Base-by-base conservation (phyloP, 2,329 filamentous ascomycete genomes). In the Calonectria fujianensis region DNA sequence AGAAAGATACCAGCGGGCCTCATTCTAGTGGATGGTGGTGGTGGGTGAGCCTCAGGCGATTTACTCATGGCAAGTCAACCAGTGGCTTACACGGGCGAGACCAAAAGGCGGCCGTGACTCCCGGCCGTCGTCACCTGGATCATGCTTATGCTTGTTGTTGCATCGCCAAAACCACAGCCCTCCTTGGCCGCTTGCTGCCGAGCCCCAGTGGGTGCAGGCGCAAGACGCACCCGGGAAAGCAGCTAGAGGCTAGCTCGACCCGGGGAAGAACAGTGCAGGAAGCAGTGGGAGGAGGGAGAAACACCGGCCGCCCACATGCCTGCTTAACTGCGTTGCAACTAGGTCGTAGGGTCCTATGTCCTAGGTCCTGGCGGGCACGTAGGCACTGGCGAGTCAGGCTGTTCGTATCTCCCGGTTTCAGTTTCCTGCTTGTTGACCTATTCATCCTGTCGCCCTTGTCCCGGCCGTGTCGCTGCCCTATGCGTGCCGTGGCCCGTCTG, bases 161-260 rank as follows among this genome's bases (percentile, higher is more conserved):
- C 61, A 20, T 39, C 50, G n/a, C 32, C 48, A 41, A 39, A 39
- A 10, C 50, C 65, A 68, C 50, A 68, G 65, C 65, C 65, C 11
- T 50, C 50, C 50, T 68, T 68, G 65, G 35, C 50, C 35, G 29
- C 39, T 50, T 48, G 61, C 39, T 41, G 65, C 65, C 37, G 50
- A 68, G 65, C 65, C 65, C 50, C 65, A 68, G 65, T 52, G 35
- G 65, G 65, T 29, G 65, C 48, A 39, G 65, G 48, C 50, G 48
- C 48, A 54, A 51, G 65, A 54, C 50, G 48, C 65, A 41, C 32
- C n/a, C 65, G 35, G 35, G 65, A 14, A 48, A 50, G 39, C 31
- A 31, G 27, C 61, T 65, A 50, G 61, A 65, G 39, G 27, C 41
- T 65, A 65, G 61, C 57, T 41, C 27, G 61, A 18, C 41, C 29